These are phyloP conservation scores for Fusarium tuaranense DNA, from an alignment of 2,329 filamentous ascomycete genomes.

Conservation along the genomic window DNA sequence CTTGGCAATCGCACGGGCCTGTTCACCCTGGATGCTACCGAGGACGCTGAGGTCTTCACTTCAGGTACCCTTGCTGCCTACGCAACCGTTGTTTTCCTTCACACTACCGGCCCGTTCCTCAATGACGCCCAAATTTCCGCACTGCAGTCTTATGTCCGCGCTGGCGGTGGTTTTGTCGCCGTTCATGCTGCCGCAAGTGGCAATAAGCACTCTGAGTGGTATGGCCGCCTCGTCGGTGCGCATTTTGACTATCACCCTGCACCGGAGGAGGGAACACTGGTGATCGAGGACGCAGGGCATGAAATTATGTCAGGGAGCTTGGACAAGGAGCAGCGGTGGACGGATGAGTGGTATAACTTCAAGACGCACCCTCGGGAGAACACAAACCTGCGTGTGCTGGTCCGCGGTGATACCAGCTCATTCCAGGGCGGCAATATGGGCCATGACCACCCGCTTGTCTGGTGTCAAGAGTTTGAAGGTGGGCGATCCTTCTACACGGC, in stretches of 20 bases:
- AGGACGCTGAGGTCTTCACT: conserved; percentile 2
- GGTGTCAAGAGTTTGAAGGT: conserved; percentile 13
- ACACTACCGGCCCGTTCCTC: conserved; percentile 20
- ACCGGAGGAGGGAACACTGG: conserved; percentile 19
- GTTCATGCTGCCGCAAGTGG: conserved; percentile 25
- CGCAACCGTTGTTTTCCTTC: conserved; percentile 14
- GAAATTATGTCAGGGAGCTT: neutral
- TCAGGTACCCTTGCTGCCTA: neutral
- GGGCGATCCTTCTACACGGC: conserved; percentile 28
- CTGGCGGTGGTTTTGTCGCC: conserved; percentile 27
- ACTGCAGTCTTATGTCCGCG: neutral
- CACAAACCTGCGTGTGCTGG: neutral
- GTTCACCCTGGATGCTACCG: conserved; percentile 11
- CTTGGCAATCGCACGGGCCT: neutral
- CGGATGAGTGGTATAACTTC: conserved; percentile 29
- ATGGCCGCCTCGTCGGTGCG: conserved; percentile 21
- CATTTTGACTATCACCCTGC: conserved; percentile 18
- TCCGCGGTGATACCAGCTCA: neutral
- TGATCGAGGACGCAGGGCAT: neutral
- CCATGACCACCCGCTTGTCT: conserved; percentile 1
- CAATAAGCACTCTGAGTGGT: neutral
- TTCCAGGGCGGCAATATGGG: neutral
- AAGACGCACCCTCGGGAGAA: neutral
- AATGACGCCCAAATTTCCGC: neutral
- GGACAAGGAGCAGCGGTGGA: conserved; percentile 3